A percentile compares a stretch with the other conserved stretches of the same genome.
Conservation (phyloP, 768 basidiomycete genomes). For the Boletellus sp. region DNA sequence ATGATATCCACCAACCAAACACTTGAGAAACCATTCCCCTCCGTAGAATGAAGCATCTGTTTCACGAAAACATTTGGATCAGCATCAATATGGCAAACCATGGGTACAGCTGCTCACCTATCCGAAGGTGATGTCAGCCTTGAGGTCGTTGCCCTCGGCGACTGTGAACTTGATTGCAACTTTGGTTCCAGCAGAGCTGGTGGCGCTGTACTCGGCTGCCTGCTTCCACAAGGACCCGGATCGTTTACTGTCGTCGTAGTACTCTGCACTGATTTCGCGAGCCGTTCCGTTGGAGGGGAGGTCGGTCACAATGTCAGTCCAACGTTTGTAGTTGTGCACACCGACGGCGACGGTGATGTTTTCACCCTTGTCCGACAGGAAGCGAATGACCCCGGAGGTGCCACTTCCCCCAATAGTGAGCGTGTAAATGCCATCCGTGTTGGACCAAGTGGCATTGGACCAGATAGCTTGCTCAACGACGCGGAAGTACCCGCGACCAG, state of each 20-base stretch:
- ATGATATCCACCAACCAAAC: neutral
- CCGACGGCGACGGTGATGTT: constrained; percentile 35
- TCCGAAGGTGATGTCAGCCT: constrained; percentile 4
- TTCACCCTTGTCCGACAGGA: constrained; percentile 29
- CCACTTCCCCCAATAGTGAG: neutral
- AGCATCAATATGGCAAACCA: neutral
- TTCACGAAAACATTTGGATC: neutral
- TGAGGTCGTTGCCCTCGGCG: too few species aligned
- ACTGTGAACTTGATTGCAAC: neutral
- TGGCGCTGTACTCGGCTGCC: neutral
- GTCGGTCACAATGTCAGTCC: neutral
- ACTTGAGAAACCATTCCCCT: neutral
- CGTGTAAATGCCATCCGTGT: neutral
- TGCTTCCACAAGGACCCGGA: constrained; percentile 14
- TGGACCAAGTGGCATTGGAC: constrained; percentile 25
- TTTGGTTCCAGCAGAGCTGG: constrained; percentile 6
- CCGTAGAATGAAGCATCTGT: neutral
- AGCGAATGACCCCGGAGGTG: constrained; percentile 22
- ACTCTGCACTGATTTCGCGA: constrained; percentile 18
- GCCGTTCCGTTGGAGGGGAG: constrained; percentile 22
- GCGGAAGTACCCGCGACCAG: neutral
- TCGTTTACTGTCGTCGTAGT: constrained; percentile 20
- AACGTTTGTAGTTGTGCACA: constrained; percentile 32
- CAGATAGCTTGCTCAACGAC: constrained; percentile 6
- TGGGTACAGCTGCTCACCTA: constrained; percentile 1